phyloP scores from a whole-genome alignment of 768 basidiomycete species.

The Podaxis sp. region DNA sequence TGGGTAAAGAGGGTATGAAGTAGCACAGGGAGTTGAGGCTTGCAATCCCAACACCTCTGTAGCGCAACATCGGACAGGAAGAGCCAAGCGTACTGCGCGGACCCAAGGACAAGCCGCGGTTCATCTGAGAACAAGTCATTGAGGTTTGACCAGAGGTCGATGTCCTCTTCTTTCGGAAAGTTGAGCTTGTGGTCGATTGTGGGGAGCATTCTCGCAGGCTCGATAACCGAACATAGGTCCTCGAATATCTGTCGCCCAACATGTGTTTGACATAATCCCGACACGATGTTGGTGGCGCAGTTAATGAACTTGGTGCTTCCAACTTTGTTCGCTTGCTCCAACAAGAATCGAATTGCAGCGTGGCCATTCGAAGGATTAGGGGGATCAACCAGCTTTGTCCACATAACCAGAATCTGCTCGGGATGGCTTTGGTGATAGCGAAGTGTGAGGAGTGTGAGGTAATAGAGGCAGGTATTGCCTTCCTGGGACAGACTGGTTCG shows the following conservation, averaged over 20 bases:
- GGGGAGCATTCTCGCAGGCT: slow-evolving; percentile 82
- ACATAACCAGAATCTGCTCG: slow-evolving; percentile 78
- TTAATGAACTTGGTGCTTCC: slow-evolving; percentile 75
- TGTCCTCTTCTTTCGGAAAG: slow-evolving; percentile 61
- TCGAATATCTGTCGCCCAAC: slow-evolving; percentile 74
- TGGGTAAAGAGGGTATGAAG: slow-evolving; percentile 82
- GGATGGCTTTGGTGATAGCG: slow-evolving; percentile 73
- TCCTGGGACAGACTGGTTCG: slow-evolving; percentile 53
- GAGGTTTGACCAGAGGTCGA: slow-evolving; percentile 79
- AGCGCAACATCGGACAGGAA: slow-evolving; percentile 78
- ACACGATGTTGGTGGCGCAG: slow-evolving; percentile 79
- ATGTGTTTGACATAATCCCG: slow-evolving; percentile 77
- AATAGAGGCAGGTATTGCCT: slow-evolving; percentile 68
- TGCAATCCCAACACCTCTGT: slow-evolving; percentile 75
- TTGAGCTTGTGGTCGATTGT: slow-evolving; percentile 70
- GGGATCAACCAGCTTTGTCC: slow-evolving; percentile 74
- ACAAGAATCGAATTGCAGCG: slow-evolving; percentile 76
- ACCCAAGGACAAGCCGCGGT: slow-evolving; percentile 68
- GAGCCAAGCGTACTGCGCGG: slow-evolving; percentile 86
- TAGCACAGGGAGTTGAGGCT: slow-evolving; percentile 66
- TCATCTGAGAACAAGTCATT: slow-evolving; percentile 74
- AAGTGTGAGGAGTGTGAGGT: slow-evolving; percentile 80
- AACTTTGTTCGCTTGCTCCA: slow-evolving; percentile 86
- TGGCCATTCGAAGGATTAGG: slow-evolving; percentile 74
- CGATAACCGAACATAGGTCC: slow-evolving; percentile 82